A percentile compares a stretch with the other conserved stretches of the same genome.
Evolutionary conservation across 768 basidiomycete species (phyloP).

Genomic region (Lentinula raphanica): DNA sequence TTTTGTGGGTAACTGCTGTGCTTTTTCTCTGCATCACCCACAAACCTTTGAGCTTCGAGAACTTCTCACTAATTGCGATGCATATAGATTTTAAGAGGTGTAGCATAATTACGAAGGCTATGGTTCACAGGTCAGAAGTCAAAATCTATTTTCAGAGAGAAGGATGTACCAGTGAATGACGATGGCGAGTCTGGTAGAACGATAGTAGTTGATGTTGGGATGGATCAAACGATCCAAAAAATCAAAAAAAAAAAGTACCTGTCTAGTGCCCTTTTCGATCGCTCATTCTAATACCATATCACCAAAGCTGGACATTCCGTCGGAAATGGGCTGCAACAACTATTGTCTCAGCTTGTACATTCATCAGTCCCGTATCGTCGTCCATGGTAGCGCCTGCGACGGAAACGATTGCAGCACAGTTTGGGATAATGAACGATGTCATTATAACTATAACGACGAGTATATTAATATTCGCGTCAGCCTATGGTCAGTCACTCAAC

Average conservation of each 20-base stretch:
- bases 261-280: not conserved
- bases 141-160: too few species aligned
- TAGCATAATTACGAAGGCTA: too few species aligned
- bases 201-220: slow-evolving; percentile 56
- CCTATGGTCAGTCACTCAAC: slow-evolving; percentile 56
- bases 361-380: slow-evolving; percentile 66
- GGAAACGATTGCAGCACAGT: slow-evolving; percentile 39
- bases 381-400: slow-evolving; percentile 71
- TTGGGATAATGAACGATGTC: slow-evolving; percentile 47
- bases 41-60: too few species aligned
- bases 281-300: not conserved
- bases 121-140: too few species aligned
- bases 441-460: slow-evolving; percentile 55
- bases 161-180: too few species aligned
- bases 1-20: too few species aligned
- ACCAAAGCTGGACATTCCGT: slow-evolving; percentile 46
- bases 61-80: too few species aligned
- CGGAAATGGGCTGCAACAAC: slow-evolving; percentile 62
- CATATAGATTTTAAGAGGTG: too few species aligned
- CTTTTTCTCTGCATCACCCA: too few species aligned
- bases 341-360: slow-evolving; percentile 64
- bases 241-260: slow-evolving; percentile 58
- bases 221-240: slow-evolving; percentile 50
- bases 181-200: not conserved
- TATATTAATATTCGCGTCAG: slow-evolving; percentile 52